Percentiles rank a stretch among this genome's conserved stretches.
Conservation (phyloP, 2,329 filamentous ascomycete genomes). For the Claviceps fusiformis region DNA sequence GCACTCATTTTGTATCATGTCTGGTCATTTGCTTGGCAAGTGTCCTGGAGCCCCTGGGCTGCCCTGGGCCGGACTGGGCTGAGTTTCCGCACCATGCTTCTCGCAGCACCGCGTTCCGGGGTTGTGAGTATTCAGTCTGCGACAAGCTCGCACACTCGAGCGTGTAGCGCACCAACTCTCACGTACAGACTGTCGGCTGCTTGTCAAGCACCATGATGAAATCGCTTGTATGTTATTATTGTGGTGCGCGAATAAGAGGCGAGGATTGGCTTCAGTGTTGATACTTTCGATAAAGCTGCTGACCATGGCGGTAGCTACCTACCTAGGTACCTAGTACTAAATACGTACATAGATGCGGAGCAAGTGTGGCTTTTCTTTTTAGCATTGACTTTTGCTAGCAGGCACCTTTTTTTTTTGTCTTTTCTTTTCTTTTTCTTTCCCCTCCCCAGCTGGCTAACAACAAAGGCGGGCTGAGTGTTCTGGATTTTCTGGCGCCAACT, state of each 20-base stretch:
- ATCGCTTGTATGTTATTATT: background rate
- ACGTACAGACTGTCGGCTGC: background rate
- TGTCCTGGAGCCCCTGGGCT: background rate
- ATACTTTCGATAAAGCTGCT: background rate
- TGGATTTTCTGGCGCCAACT: background rate
- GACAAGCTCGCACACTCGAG: background rate
- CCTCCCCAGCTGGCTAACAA: background rate
- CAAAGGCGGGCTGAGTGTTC: background rate
- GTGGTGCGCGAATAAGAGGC: background rate
- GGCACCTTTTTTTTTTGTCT: no score
- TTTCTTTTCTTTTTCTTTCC: no score
- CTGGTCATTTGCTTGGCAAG: background rate
- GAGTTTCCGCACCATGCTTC: conserved; percentile 1
- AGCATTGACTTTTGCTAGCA: no score
- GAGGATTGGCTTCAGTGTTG: background rate
- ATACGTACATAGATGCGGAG: background rate
- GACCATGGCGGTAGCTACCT: no score
- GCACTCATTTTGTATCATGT: background rate
- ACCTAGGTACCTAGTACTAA: no score
- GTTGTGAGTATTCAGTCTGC: no score
- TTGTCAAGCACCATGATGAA: background rate
- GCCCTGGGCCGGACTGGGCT: no score
- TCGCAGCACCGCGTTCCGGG: conserved; percentile 1
- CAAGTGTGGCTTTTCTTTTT: background rate
- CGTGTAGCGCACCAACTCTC: no score